Evolutionary conservation across 2,329 filamentous ascomycete genomes (phyloP), one percentile per base, ranked within the genome.

Genomic region (Sporothrix schenckii): DNA sequence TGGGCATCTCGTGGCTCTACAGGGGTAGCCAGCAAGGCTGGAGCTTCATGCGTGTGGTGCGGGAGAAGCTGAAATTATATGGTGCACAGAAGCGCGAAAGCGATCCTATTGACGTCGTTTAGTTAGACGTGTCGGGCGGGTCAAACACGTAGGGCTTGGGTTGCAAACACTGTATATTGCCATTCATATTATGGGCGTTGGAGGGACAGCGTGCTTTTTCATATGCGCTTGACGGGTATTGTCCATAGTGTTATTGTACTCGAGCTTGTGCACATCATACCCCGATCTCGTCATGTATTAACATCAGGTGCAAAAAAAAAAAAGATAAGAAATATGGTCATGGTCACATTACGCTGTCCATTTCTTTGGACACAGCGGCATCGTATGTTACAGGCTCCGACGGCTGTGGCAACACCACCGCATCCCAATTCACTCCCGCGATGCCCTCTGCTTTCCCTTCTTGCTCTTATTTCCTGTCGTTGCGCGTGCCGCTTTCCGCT

Each of bases 401-500:
- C 27, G 16, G 27, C 34, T 34, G 34, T 34, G 34, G 34, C 34
- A 34, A 34, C 34, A 34, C 34, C 34, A 1, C 34, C 34, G 34
- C 34, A 34, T 9, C 6, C 11, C 41, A 2, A 44, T 16, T 13
- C 11, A 13, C 21, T 19, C 53, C 6, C 60, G n/a, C 27, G 21
- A 70, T 11, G 30, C 66, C 27, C 58, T 44, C 58, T 70, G 75
- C 77, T 73, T 80, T 80, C 49, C 76, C 79, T 72, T 81, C 74
- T 74, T 78, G 79, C 11, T 16, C 14, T 50, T 50, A 2, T 72
- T 79, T 80, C 41, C 75, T 80, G 72, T 81, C 74, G 74, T 77
- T 79, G 49, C 53, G 3, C 71, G 72, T 52, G 81, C 79, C 1
- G 83, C 84, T 76, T 86, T 87, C 73, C 85, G 81, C 74, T 84